phyloP scores from a whole-genome alignment of 148 eudicot species.

The Drosera capensis region DNA sequence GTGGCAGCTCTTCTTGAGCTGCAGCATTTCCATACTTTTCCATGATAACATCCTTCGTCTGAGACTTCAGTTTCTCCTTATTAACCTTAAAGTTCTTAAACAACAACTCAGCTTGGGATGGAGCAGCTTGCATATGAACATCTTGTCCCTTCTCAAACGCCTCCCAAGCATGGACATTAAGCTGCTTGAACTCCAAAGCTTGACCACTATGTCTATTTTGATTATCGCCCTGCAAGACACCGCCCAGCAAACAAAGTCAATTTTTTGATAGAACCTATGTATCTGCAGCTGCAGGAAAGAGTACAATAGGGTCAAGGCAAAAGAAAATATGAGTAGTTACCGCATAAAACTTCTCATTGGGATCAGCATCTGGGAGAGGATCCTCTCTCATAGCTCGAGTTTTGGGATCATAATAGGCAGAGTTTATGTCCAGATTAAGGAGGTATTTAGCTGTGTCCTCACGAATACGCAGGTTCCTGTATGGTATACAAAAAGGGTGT shows the following conservation, averaged over 20 bases:
- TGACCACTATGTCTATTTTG: constrained; percentile 82
- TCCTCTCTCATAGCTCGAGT: constrained; percentile 97
- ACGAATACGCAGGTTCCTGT: constrained; percentile 81
- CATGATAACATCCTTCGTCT: constrained; percentile 56
- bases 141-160: constrained; percentile 96
- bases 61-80: constrained; percentile 67
- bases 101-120: constrained; percentile 86
- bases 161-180: constrained; percentile 81
- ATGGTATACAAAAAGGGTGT: neutral
- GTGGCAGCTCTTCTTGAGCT: constrained; percentile 57
- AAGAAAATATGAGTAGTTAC: constrained; percentile 23
- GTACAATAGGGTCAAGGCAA: neutral
- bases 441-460: constrained; percentile 96
- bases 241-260: neutral
- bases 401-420: constrained; percentile 87
- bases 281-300: neutral
- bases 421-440: constrained; percentile 74
- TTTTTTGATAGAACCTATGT: neutral
- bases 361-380: constrained; percentile 94
- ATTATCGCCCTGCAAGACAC: constrained; percentile 55
- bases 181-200: constrained; percentile 82
- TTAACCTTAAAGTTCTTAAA: constrained; percentile 62
- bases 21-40: constrained; percentile 97
- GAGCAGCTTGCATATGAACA: constrained; percentile 94
- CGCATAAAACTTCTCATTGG: constrained; percentile 67